A percentile compares a stretch with the other conserved stretches of the same genome.
Evolutionary conservation across 2,329 filamentous ascomycete genomes (phyloP).

Genomic region (Ophiostoma angusticollis): DNA sequence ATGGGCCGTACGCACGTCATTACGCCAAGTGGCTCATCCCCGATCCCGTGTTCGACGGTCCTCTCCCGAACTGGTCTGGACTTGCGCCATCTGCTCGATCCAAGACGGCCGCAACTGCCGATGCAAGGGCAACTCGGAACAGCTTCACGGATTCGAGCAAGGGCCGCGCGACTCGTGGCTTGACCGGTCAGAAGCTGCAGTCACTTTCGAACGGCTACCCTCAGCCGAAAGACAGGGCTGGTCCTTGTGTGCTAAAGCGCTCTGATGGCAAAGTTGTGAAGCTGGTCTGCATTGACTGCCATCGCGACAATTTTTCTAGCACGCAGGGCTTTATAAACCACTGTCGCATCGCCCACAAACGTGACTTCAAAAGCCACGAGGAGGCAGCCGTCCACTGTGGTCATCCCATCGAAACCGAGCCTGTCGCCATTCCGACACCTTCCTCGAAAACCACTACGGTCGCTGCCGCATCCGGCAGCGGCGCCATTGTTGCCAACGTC

Average conservation of each 20-base stretch:
- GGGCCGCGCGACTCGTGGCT: constrained; percentile 35
- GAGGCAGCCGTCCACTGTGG: constrained; percentile 83
- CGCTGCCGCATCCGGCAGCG: constrained; percentile 9
- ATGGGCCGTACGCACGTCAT: constrained; percentile 87
- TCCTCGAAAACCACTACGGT: background rate
- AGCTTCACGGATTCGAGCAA: constrained; percentile 50
- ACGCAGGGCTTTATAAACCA: constrained; percentile 99
- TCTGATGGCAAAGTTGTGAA: constrained; percentile 80
- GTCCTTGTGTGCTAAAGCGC: constrained; percentile 73
- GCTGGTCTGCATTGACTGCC: constrained; percentile 78
- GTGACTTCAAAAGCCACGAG: constrained; percentile 92
- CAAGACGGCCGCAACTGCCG: constrained; percentile 35
- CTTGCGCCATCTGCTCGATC: constrained; percentile 27
- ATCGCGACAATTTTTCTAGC: constrained; percentile 84
- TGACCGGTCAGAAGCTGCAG: constrained; percentile 50
- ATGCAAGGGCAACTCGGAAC: constrained; percentile 70
- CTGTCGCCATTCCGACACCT: constrained; percentile 25
- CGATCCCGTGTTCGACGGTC: constrained; percentile 72
- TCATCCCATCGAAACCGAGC: constrained; percentile 62
- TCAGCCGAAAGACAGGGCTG: constrained; percentile 65
- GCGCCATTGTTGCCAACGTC: too few species aligned
- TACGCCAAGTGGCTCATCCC: constrained; percentile 93
- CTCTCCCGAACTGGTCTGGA: constrained; percentile 34
- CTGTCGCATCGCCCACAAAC: constrained; percentile 86
- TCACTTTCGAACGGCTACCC: constrained; percentile 58